Evolutionary conservation across 805 yeast genomes (phyloP).

Genomic region (Kazachstania kunashirensis): DNA sequence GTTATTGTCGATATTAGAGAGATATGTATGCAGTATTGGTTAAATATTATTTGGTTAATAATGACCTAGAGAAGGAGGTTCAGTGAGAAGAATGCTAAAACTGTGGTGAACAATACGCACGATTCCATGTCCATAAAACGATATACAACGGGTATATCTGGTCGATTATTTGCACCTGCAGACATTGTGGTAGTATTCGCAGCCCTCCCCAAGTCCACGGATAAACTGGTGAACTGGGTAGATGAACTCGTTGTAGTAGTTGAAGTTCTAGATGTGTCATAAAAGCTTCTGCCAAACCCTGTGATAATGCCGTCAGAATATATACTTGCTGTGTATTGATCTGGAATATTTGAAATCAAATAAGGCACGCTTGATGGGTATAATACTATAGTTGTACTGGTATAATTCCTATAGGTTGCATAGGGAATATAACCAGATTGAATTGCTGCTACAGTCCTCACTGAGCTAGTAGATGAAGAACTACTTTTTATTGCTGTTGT

Average conservation of each 20-base stretch:
- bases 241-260: conserved; percentile 7
- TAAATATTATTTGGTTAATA: too few species aligned
- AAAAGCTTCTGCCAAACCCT: conserved; percentile 24
- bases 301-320: conserved; percentile 28
- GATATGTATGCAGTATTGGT: too few species aligned
- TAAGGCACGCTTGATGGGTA: conserved; percentile 4
- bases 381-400: conserved; percentile 6
- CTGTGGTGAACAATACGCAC: too few species aligned
- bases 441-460: conserved; percentile 19
- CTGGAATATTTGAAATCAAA: conserved; percentile 17
- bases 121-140: too few species aligned
- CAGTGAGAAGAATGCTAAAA: too few species aligned
- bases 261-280: conserved; percentile 20
- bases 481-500: not conserved
- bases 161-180: not conserved
- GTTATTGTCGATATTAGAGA: too few species aligned
- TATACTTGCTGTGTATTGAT: conserved; percentile 24
- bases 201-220: conserved; percentile 3
- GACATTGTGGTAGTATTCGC: not conserved
- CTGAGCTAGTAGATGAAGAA: not conserved
- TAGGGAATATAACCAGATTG: conserved; percentile 41
- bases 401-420: conserved; percentile 32
- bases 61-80: too few species aligned
- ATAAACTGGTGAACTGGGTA: conserved; percentile 9
- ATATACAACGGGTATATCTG: too few species aligned